Evolutionary conservation across 345 rosid species (phyloP).

Genomic region (Populus simonii): DNA sequence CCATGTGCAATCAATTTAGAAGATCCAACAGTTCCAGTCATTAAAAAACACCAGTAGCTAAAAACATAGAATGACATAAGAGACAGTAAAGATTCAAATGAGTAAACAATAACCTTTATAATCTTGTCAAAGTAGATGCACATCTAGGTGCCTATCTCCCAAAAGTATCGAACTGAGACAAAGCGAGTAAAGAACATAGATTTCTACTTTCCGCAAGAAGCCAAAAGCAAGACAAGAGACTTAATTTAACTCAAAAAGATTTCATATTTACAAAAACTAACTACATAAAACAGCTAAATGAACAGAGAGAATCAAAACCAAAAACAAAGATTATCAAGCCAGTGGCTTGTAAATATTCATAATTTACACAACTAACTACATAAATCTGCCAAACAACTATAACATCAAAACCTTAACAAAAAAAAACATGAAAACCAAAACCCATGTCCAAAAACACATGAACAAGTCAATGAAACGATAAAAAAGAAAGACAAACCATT

Average conservation of each 20-base stretch:
- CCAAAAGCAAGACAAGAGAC: neutral
- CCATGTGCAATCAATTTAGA: slow-evolving; percentile 3
- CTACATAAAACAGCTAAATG: neutral
- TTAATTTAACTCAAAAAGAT: neutral
- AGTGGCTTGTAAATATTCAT: neutral
- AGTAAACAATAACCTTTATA: neutral
- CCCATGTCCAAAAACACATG: slow-evolving; percentile 11
- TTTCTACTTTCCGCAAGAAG: neutral
- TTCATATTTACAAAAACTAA: neutral
- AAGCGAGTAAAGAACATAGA: neutral
- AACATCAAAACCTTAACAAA: neutral
- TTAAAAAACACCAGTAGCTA: neutral
- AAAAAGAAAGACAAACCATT: slow-evolving; percentile 36
- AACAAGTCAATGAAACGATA: slow-evolving; percentile 5
- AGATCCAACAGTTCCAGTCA: slow-evolving; percentile 10
- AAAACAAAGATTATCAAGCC: slow-evolving; percentile 1
- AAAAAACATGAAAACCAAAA: slow-evolving; percentile 8
- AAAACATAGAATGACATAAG: neutral
- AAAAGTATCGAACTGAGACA: slow-evolving; percentile 7
- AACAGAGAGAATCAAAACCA: neutral
- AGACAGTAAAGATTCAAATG: slow-evolving; percentile 3
- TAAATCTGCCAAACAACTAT: neutral
- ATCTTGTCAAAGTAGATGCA: slow-evolving; percentile 13
- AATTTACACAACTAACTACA: neutral
- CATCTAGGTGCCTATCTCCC: slow-evolving; percentile 12